Conservation (phyloP, 495 filamentous ascomycete genomes). For the Tuber borchii region DNA sequence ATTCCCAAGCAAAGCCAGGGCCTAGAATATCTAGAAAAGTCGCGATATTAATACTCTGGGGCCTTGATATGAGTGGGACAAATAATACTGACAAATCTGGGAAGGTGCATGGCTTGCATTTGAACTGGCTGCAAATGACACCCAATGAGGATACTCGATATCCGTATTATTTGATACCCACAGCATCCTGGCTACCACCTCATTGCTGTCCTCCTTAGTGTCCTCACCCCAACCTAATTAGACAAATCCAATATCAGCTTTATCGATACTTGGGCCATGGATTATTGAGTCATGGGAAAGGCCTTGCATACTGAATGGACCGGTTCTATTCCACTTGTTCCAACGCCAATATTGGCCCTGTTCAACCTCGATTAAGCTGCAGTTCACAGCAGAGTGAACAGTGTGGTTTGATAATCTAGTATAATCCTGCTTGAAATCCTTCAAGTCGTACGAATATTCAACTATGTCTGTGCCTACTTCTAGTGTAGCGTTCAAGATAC, state of each 20-base stretch:
- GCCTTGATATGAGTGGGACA: background rate
- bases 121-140: background rate
- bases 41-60: background rate
- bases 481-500: background rate
- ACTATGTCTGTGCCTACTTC: background rate
- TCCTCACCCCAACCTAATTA: background rate
- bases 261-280: background rate
- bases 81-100: background rate
- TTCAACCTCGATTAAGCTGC: background rate
- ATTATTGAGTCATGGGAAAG: background rate
- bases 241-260: background rate
- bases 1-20: background rate
- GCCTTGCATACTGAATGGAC: background rate
- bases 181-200: background rate
- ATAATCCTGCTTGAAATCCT: background rate
- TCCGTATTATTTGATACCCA: background rate
- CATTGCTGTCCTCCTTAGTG: background rate
- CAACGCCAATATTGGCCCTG: background rate
- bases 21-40: background rate
- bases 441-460: background rate
- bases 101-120: background rate
- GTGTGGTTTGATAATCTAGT: background rate
- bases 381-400: background rate
- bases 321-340: background rate
- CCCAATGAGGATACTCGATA: background rate